Percentiles rank a stretch among this genome's conserved stretches.
phyloP scores from a whole-genome alignment of 192 early-diverging fungal genomes.

The Coemansia sp. region DNA sequence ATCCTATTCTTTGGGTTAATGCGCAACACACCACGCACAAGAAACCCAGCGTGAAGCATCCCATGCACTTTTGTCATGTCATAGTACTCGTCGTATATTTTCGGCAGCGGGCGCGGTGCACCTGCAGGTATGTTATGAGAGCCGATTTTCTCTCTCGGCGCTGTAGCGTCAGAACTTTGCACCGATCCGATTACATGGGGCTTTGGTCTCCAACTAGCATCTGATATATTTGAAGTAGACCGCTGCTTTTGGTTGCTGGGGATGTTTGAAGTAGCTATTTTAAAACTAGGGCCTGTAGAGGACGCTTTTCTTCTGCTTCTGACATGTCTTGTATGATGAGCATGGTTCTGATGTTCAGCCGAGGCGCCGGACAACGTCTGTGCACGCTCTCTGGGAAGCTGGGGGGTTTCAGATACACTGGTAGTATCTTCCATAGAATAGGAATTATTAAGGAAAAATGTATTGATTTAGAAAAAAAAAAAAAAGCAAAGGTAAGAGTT shows the following conservation, averaged over 20 bases:
- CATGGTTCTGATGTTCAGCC: background rate
- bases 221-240: background rate
- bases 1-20: constrained; percentile 81
- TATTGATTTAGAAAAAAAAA: background rate
- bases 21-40: constrained; percentile 75
- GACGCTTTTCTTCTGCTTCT: background rate
- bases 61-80: constrained; percentile 10
- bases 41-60: constrained; percentile 30
- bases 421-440: background rate
- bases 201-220: background rate
- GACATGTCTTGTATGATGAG: background rate
- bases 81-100: constrained; percentile 28
- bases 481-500: background rate
- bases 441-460: background rate
- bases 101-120: constrained; percentile 1
- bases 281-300: background rate
- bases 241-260: background rate
- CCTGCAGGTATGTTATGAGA: background rate
- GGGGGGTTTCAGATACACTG: background rate
- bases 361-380: background rate
- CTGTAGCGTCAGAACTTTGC: background rate
- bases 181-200: background rate
- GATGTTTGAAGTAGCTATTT: background rate
- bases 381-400: background rate
- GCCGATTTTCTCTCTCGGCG: background rate